Evolutionary conservation across 345 rosid genomes (phyloP), one percentile per base, ranked within the genome.

Genomic region (Arabidopsis suecica): DNA sequence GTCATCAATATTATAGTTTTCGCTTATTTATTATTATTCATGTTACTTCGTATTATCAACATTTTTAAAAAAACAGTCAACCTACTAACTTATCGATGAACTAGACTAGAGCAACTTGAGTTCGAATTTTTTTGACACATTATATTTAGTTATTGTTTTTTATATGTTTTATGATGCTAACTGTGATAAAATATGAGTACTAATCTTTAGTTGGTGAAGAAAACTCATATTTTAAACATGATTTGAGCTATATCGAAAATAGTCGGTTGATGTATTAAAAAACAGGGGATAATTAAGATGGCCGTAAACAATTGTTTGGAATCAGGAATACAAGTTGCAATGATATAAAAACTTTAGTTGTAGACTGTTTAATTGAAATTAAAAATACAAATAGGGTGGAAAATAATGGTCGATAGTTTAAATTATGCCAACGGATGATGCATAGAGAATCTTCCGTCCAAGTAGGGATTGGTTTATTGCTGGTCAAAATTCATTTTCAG

Each of bases 361-460:
- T 3, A 33, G 20, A 41, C 40, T 63, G 30, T 25, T 28, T 4
- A 64, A 54, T 55, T 41, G 5, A 30, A 14, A 54, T 20, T 8
- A 47, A 55, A 65, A 57, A 65, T 47, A 57, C 72, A 65, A 58
- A 16, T 57, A 58, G 20, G 74, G 48, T 36, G 23, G 58, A 18
- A 65, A 74, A 44, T 42, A 54, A 42, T 73, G 71, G 22, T 72
- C 41, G 44, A 44, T 47, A 54, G 38, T 42, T 47, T 56, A 58
- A 36, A 67, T 66, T 66, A 66, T 55, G 71, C 44, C 65, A 73
- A 74, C 25, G 61, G 73, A 67, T 68, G 75, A 69, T 69, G 65
- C 51, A 42, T 38, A 54, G 18, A 54, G 75, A 76, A 76, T 76
- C 79, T 76, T 53, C 79, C 74, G 63, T 69, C 74, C 74, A 68